phyloP scores from a whole-genome alignment of 345 rosid species.

The Salix suchowensis region DNA sequence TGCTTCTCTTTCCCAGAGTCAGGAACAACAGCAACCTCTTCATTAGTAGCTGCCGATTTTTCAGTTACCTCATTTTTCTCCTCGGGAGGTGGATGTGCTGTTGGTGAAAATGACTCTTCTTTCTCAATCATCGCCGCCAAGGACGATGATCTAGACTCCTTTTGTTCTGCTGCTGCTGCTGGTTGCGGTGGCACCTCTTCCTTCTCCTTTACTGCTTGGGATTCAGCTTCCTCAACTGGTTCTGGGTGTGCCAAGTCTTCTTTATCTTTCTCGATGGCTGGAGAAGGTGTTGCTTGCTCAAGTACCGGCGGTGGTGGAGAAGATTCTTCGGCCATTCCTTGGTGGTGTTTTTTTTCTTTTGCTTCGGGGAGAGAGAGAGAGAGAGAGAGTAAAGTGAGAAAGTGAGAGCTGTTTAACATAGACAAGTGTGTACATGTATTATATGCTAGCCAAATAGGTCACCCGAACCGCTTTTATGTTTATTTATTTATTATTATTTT shows the following conservation, averaged over 20 bases:
- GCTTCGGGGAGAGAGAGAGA: background rate
- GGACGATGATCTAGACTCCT: conserved; percentile 19
- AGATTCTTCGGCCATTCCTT: conserved; percentile 26
- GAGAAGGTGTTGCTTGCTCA: background rate
- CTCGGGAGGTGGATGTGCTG: background rate
- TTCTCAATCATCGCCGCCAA: conserved; percentile 42
- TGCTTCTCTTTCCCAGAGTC: conserved; percentile 1
- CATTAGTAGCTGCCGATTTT: conserved; percentile 10
- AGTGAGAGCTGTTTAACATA: background rate
- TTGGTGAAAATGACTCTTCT: conserved; percentile 26
- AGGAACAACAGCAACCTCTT: conserved; percentile 20
- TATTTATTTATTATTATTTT: no score
- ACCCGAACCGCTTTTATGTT: background rate
- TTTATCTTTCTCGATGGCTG: background rate
- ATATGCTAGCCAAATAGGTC: background rate
- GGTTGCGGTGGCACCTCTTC: conserved; percentile 7
- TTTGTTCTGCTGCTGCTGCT: background rate
- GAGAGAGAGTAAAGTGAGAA: background rate
- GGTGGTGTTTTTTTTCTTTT: no score
- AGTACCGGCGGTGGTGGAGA: conserved; percentile 1
- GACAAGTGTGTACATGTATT: no score
- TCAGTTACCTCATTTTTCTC: background rate
- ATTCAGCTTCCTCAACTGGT: background rate
- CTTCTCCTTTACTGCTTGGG: background rate
- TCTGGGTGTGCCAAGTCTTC: background rate